Evolutionary conservation across 495 filamentous ascomycete genomes (phyloP), one percentile per base, ranked within the genome.

Genomic region (Penicillium odoratum): DNA sequence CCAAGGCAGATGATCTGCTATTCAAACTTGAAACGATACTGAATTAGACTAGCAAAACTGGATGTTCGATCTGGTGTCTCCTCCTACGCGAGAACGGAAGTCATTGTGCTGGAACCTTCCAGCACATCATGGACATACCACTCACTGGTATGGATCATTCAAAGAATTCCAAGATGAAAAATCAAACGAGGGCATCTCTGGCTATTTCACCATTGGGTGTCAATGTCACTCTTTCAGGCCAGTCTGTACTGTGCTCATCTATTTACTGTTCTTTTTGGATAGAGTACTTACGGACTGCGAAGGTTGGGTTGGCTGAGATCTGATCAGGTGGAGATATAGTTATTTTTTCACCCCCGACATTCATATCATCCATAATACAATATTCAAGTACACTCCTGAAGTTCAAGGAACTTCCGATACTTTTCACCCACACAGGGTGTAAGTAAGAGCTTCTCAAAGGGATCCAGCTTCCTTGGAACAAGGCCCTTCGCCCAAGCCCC

Each of bases 1-100:
- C 81, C 83, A 30, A 88, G 81, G 68, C 88, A 87, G 60, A 75
- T 96, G 56, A 97, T 92, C 9, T 10, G 33, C 33, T 8, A 36
- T 11, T 1, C 33, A 36, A 36, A 11, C 3, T 11, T 10, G 9
- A 36, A 21, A 11, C 11, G 7, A 36, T 9, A 9, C 33, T 11
- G 9, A 40, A 1, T 13, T 7, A 40, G 38, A 15, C 38, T 40
- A 4, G 38, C 38, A n/a, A 3, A n/a, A 3, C 33, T 10, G 9
- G 33, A 36, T 4, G 10, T 36, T 13, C 31, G 33, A 4, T 36
- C 33, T 36, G 9, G 9, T 36, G 33, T 16, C 38, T 40, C 15
- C 13, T 5, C 38, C 13, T 5, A 15, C 8, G 9, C 10, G 33
- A 11, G 33, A 36, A 11, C 26, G 62, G 55, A 61, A 55, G 47